These are phyloP conservation scores for Pittosporum tobira DNA, from an alignment of 129 eudicot genomes.

Conservation along the genomic window DNA sequence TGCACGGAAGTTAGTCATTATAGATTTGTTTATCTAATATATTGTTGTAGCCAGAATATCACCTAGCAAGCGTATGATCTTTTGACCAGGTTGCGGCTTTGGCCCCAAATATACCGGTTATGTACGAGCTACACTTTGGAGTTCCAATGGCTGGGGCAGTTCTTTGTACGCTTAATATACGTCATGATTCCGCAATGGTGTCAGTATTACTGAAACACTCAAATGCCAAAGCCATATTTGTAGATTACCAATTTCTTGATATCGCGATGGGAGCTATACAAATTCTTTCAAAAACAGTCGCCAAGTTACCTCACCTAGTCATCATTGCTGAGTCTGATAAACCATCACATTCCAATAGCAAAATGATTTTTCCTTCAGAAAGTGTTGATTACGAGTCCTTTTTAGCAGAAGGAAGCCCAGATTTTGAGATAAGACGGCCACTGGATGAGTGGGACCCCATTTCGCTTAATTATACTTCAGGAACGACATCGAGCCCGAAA, in stretches of 20 bases:
- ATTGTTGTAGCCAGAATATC: too few relatives aligned
- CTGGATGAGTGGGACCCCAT: conserved; percentile 44
- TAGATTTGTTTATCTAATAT: too few relatives aligned
- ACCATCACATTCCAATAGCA: background rate
- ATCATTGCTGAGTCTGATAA: conserved; percentile 24
- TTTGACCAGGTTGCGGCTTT: conserved; percentile 31
- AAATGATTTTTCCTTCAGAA: background rate
- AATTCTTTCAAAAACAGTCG: conserved; percentile 22
- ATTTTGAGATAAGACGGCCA: conserved; percentile 34
- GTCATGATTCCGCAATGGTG: conserved; percentile 34
- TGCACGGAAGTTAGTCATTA: too few relatives aligned
- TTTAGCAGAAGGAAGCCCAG: conserved; percentile 28
- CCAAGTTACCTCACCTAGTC: conserved; percentile 23
- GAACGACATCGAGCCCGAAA: conserved; percentile 46
- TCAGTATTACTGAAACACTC: conserved; percentile 36
- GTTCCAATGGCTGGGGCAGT: conserved; percentile 56
- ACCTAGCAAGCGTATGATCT: background rate
- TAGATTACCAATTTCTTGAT: conserved; percentile 32
- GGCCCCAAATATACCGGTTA: conserved; percentile 44
- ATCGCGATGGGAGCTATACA: conserved; percentile 29
- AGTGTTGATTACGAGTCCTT: conserved; percentile 32
- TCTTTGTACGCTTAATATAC: conserved; percentile 38
- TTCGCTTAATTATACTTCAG: conserved; percentile 42
- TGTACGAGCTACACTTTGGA: conserved; percentile 49
- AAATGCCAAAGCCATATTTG: conserved; percentile 30